Evolutionary conservation across 805 yeast species (phyloP).

Genomic region (Saturnispora zaruensis): DNA sequence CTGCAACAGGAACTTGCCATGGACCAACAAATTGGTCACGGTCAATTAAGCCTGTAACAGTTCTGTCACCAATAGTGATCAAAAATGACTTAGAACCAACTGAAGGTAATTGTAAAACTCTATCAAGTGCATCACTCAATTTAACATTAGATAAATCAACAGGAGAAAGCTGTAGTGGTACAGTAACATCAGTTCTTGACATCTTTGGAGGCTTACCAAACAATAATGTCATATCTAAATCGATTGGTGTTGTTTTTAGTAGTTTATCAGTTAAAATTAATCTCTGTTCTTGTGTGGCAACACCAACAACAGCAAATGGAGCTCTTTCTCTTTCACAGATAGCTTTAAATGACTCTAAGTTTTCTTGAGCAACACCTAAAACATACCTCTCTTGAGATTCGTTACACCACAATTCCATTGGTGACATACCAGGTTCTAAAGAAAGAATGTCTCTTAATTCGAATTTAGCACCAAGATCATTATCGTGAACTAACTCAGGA

Average conservation of each 20-base stretch:
- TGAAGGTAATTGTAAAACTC: slow-evolving; percentile 83
- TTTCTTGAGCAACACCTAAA: slow-evolving; percentile 77
- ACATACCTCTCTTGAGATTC: slow-evolving; percentile 99
- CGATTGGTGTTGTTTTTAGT: slow-evolving; percentile 80
- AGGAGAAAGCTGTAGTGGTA: slow-evolving; percentile 43
- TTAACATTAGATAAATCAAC: slow-evolving; percentile 28
- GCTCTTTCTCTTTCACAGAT: slow-evolving; percentile 95
- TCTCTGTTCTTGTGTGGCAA: slow-evolving; percentile 81
- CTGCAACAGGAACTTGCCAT: slow-evolving; percentile 99
- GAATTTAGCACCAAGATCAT: slow-evolving; percentile 87
- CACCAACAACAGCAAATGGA: slow-evolving; percentile 92
- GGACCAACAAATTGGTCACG: slow-evolving; percentile 99
- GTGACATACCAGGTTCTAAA: slow-evolving; percentile 96
- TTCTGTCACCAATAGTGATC: slow-evolving; percentile 96
- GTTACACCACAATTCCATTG: slow-evolving; percentile 99
- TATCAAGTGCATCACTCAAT: slow-evolving; percentile 58
- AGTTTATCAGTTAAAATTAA: slow-evolving; percentile 72
- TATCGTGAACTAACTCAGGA: slow-evolving; percentile 96
- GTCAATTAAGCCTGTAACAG: slow-evolving; percentile 94
- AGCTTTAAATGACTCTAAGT: slow-evolving; percentile 59
- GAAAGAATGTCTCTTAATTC: slow-evolving; percentile 86
- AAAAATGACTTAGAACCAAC: slow-evolving; percentile 93
- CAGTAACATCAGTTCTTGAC: slow-evolving; percentile 66
- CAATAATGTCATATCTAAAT: slow-evolving; percentile 86
- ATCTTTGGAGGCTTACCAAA: slow-evolving; percentile 97